These are phyloP conservation scores for Apiotrichum laibachii DNA, from an alignment of 1,284 basidiomycete species.

Conservation along the genomic window DNA sequence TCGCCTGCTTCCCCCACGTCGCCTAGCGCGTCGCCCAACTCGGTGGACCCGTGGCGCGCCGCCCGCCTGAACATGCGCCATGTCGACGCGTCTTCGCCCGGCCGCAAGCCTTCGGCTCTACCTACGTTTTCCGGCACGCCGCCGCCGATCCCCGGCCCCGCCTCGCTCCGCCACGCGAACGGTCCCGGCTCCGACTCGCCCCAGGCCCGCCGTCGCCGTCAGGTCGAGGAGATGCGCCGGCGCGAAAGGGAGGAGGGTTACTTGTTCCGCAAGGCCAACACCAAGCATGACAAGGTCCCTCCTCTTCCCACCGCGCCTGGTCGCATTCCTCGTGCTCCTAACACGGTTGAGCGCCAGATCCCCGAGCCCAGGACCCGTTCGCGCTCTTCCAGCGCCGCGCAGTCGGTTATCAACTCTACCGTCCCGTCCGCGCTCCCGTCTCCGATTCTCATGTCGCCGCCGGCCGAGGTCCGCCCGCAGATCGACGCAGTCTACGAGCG, in stretches of 20 bases:
- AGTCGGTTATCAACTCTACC: not conserved
- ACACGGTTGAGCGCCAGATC: not conserved
- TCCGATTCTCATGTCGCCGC: not conserved
- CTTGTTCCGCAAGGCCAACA: not conserved
- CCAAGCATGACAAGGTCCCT: constrained; percentile 1
- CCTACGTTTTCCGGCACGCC: not conserved
- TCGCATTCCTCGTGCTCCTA: too few species aligned
- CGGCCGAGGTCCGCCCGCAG: not conserved
- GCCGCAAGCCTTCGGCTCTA: not conserved
- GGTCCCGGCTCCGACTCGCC: not conserved
- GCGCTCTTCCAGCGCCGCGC: not conserved
- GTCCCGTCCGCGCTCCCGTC: not conserved
- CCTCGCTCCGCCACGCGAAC: not conserved
- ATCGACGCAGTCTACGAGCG: not conserved
- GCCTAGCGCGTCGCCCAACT: not conserved
- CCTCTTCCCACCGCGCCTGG: not conserved
- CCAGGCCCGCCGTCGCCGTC: not conserved
- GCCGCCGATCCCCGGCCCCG: not conserved
- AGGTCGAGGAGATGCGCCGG: not conserved
- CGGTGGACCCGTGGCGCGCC: not conserved
- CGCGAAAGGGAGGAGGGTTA: not conserved
- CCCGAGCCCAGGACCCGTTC: not conserved
- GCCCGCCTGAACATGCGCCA: not conserved
- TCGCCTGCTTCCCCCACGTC: not conserved
- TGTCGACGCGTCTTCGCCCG: not conserved